Base-by-base conservation (phyloP, 139 green algal species). In the Mychonastes homosphaera region DNA sequence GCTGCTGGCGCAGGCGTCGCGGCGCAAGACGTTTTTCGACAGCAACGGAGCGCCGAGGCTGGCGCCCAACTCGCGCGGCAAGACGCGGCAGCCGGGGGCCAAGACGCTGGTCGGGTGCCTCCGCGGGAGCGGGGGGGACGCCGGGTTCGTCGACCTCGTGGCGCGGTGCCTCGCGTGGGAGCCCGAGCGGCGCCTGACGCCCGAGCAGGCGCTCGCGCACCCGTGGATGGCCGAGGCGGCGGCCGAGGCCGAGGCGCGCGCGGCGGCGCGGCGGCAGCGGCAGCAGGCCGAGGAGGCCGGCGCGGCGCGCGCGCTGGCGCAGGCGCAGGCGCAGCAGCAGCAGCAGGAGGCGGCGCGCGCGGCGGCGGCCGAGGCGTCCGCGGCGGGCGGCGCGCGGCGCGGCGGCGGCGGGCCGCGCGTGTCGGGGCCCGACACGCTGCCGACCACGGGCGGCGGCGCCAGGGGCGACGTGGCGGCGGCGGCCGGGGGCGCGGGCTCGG, bases 1-100 rank as follows among this genome's bases (percentile, higher is more conserved):
- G n/a, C 62, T 94, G 19, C 46, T 91, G 29, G 74, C 86, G 3
- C 18, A 15, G 1, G 71, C 79, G 18, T 74, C 68, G 2, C 71
- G 83, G n/a, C 65, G 71, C 23, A 87, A 88, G 73, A 66, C 83
- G 27, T 93, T 89, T 74, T 90, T 87, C 64, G 83, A 89, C 53
- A 61, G 32, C 21, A 45, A 36, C 18, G 39, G 63, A 21, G 43
- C 62, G 2, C 78, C 79, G 6, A 58, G 58, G 19, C 65, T 88
- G 6, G 70, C 78, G 29, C 44, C 74, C 39, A 86, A 86, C 72
- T 81, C 63, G 40, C 28, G 8, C 50, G 47, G 64, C 44, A 63
- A 66, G 45, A 8, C 45, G 24, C 61, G 56, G 52, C 66, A 40
- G 26, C 45, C 68, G 13, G 52, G 51, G 27, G 48, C 53, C 21